phyloP scores from a whole-genome alignment of 148 eudicot species.

The Pharnaceum exiguum region DNA sequence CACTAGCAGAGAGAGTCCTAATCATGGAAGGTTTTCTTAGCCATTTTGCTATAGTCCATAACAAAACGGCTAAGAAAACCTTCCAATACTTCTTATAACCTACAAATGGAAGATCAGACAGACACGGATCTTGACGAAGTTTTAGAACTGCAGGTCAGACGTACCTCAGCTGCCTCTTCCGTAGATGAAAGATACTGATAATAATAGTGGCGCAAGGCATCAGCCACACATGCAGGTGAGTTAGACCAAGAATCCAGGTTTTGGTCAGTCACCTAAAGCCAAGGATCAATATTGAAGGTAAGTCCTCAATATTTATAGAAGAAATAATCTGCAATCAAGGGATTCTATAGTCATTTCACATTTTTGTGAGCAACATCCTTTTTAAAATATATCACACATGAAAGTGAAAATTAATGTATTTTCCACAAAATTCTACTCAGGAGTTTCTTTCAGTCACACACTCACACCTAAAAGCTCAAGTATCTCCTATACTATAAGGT shows the following conservation, averaged over 20 bases:
- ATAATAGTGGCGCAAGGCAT: conserved; percentile 93
- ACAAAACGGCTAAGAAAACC: no score
- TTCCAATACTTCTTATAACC: no score
- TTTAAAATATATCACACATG: no score
- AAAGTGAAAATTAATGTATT: no score
- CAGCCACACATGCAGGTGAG: conserved; percentile 83
- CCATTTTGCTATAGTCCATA: no score
- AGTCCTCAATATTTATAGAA: background rate
- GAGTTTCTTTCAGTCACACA: no score
- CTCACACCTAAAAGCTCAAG: no score
- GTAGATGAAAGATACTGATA: conserved; percentile 93
- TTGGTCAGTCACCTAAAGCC: conserved; percentile 84
- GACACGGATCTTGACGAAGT: background rate
- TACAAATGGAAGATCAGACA: background rate
- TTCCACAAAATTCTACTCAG: no score
- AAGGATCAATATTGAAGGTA: conserved; percentile 7
- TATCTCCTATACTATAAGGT: no score
- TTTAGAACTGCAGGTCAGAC: conserved; percentile 12
- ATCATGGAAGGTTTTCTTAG: no score
- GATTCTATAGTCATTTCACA: background rate
- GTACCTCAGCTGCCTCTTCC: conserved; percentile 93
- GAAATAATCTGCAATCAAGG: background rate
- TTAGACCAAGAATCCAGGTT: conserved; percentile 85
- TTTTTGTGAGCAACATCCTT: no score
- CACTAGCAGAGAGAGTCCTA: background rate